Percentiles rank a stretch among this genome's conserved stretches.
These are phyloP conservation scores for Hypoxylon sp. DNA, from an alignment of 2,329 filamentous ascomycete species.

Conservation along the genomic window DNA sequence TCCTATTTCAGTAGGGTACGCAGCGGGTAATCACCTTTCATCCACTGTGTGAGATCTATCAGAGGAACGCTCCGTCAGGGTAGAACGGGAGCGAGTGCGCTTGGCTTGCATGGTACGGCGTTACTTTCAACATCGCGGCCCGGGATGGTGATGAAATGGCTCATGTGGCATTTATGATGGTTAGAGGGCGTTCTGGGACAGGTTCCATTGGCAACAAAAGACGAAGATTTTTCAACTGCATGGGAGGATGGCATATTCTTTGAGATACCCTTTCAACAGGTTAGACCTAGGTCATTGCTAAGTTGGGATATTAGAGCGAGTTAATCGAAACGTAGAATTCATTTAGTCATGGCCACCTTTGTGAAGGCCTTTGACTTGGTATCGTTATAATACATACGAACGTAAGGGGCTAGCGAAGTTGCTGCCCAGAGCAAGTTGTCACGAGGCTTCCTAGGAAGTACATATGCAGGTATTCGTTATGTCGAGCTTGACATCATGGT, in stretches of 20 bases:
- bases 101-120: constrained; percentile 31
- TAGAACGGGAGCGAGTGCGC: constrained; percentile 16
- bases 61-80: neutral
- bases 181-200: constrained; percentile 13
- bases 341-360: neutral
- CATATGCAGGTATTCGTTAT: no score
- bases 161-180: constrained; percentile 9
- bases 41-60: no score
- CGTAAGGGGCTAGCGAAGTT: no score
- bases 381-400: neutral
- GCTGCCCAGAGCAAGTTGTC: no score
- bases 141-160: neutral
- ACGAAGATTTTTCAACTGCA: neutral
- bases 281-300: constrained; percentile 25
- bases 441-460: no score
- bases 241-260: constrained; percentile 1
- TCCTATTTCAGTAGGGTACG: no score
- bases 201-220: constrained; percentile 6
- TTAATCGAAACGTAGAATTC: neutral
- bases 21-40: no score
- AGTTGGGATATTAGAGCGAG: neutral
- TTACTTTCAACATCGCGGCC: constrained; percentile 27
- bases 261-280: constrained; percentile 47
- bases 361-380: neutral
- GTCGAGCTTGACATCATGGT: constrained; percentile 4